Percentiles rank a stretch among this genome's conserved stretches.
Conservation (phyloP, 2,329 filamentous ascomycete genomes). For the Fragosphaeria purpurea region DNA sequence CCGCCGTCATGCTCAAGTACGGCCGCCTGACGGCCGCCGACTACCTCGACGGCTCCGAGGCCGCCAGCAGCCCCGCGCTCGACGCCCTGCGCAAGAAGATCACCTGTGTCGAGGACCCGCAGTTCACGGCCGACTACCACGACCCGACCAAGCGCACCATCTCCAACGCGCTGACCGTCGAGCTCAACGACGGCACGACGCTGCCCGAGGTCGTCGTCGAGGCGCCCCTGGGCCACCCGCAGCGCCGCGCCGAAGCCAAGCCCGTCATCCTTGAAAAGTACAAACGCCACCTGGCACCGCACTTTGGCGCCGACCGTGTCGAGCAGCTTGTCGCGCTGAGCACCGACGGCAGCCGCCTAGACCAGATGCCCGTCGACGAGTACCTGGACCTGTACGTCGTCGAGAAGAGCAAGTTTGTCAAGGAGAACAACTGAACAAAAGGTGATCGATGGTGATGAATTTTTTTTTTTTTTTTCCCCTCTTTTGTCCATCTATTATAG, state of each 20-base stretch:
- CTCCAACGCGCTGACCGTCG: slow-evolving; percentile 91
- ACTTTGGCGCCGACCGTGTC: slow-evolving; percentile 68
- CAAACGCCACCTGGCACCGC: slow-evolving; percentile 78
- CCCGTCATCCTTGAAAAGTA: slow-evolving; percentile 94
- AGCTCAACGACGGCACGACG: slow-evolving; percentile 85
- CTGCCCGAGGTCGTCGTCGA: slow-evolving; percentile 87
- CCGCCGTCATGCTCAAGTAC: slow-evolving; percentile 88
- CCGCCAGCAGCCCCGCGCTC: slow-evolving; percentile 78
- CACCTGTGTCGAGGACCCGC: slow-evolving; percentile 88
- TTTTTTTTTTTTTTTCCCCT: background rate
- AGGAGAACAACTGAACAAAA: slow-evolving; percentile 12
- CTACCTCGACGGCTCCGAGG: slow-evolving; percentile 87
- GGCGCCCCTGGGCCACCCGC: slow-evolving; percentile 85
- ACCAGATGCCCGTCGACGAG: slow-evolving; percentile 76
- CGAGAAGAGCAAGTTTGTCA: slow-evolving; percentile 50
- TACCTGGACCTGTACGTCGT: slow-evolving; percentile 77
- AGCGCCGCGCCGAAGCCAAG: slow-evolving; percentile 91
- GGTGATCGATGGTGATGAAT: background rate
- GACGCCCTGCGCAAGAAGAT: slow-evolving; percentile 91
- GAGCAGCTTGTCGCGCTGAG: slow-evolving; percentile 75
- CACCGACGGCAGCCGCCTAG: slow-evolving; percentile 63
- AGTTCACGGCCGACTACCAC: slow-evolving; percentile 94
- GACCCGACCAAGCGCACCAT: slow-evolving; percentile 89
- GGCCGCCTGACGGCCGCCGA: slow-evolving; percentile 88
- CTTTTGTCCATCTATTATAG: background rate